phyloP scores from a whole-genome alignment of 164 flowering plant species.

The Berberis thunbergii region DNA sequence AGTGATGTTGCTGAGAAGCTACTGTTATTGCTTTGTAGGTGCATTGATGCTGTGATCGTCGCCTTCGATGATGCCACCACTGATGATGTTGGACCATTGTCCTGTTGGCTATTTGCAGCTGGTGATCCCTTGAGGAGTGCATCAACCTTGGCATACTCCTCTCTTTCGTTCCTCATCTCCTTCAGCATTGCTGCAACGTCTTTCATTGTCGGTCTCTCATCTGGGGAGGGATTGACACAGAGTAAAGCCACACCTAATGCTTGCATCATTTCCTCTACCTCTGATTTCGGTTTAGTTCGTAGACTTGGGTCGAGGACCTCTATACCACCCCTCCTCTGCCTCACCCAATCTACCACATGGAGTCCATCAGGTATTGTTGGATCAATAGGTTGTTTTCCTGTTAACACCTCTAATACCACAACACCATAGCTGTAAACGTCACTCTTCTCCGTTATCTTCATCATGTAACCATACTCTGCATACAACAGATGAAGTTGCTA shows the following conservation, averaged over 20 bases:
- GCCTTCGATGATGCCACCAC: too few relatives aligned
- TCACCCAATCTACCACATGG: constrained; percentile 86
- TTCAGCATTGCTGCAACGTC: constrained; percentile 94
- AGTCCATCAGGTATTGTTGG: constrained; percentile 83
- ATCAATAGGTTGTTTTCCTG: constrained; percentile 91
- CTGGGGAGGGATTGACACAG: constrained; percentile 66
- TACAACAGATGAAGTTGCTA: neutral
- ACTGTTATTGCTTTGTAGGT: constrained; percentile 42
- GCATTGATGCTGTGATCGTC: constrained; percentile 18
- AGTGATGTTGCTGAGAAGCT: constrained; percentile 72
- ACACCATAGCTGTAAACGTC: constrained; percentile 93
- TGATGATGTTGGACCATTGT: constrained; percentile 12
- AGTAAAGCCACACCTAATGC: constrained; percentile 76
- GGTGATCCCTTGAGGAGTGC: constrained; percentile 44
- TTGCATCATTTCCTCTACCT: constrained; percentile 76
- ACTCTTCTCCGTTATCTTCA: constrained; percentile 38
- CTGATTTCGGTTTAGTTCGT: constrained; percentile 45
- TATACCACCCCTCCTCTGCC: constrained; percentile 40
- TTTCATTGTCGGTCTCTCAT: constrained; percentile 87
- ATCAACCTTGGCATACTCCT: constrained; percentile 55
- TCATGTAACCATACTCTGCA: constrained; percentile 79
- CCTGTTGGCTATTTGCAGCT: constrained; percentile 10
- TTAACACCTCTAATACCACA: constrained; percentile 70
- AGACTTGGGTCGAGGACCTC: constrained; percentile 58
- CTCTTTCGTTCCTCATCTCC: constrained; percentile 72